These are phyloP conservation scores for Sarcocystis neurona DNA, from an alignment of 169 alveolate species.

Conservation along the genomic window DNA sequence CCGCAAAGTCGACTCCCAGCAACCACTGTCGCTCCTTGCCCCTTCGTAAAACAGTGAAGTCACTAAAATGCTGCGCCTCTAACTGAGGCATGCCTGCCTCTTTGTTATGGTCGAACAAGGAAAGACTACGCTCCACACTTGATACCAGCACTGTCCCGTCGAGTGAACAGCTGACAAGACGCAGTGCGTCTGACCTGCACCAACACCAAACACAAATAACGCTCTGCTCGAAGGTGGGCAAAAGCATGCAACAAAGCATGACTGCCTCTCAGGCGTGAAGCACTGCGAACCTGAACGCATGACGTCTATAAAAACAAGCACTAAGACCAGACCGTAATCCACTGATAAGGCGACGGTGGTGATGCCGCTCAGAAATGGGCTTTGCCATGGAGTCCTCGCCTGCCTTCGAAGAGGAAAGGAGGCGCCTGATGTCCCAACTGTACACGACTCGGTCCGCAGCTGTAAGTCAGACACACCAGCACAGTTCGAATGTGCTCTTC, in stretches of 20 bases:
- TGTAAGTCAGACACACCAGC: background rate
- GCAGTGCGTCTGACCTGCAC: background rate
- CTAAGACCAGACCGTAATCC: background rate
- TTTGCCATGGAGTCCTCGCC: background rate
- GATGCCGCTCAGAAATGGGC: conserved; percentile 1
- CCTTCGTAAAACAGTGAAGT: background rate
- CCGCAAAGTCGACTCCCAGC: conserved; percentile 23
- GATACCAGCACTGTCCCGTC: background rate
- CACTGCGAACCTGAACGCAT: too few relatives aligned
- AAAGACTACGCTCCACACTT: conserved; percentile 3
- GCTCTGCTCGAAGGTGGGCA: background rate
- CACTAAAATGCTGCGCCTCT: background rate
- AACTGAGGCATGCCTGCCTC: background rate
- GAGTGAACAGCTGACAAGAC: conserved; percentile 4
- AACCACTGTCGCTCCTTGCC: background rate
- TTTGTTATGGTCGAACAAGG: too few relatives aligned
- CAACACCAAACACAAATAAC: background rate
- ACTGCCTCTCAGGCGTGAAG: too few relatives aligned
- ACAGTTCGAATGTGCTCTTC: background rate
- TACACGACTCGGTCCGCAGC: conserved; percentile 16
- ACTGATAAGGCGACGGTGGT: conserved; percentile 4
- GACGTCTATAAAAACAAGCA: too few relatives aligned
- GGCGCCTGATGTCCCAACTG: background rate
- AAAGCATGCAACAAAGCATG: too few relatives aligned
- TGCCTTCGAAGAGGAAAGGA: background rate